Base-by-base conservation (phyloP, 2,329 filamentous ascomycete genomes). In the Chaetothyriales sp. region DNA sequence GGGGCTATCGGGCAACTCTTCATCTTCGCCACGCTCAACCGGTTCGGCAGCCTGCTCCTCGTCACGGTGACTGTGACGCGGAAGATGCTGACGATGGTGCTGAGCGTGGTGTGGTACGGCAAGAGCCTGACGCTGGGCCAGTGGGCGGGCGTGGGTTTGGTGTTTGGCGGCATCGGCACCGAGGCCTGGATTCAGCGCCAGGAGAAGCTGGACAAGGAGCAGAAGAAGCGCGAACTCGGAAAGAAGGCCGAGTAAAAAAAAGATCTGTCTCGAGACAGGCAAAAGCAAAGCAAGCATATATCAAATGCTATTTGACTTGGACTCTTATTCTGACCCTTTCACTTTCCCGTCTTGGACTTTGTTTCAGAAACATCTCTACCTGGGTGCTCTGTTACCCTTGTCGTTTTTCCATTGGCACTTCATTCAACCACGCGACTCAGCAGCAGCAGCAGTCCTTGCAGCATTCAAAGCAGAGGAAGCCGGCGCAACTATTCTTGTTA, bases 11-110 rank as follows among this genome's bases (percentile, higher is more conserved):
- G 92, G 2, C 92, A 98, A 69, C 82, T 98, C 10, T 98, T 98
- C 64, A 97, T 98, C 60, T 95, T 95, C 75, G 89, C 94, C 70
- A 97, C 92, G 0, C 78, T 98, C 5, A 85, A 89, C 13, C 87
- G 86, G 48, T 98, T 97, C 71, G 92, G 86, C 8, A 92, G 85
- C 8, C 78, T 98, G 47, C 77, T 97, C 49, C 80, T 98, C 48
- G 90, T 97, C 44, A 97, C 92, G 4, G 89, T 98, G 2, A 98
- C 89, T 1, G 92, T 98, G 46, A 98, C 92, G 46, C 79, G 92
- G 64, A 98, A 98, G 74, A 98, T 98, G 92, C 79, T 97, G 67
- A 97, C 90, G 60, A 98, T 98, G 92, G 87, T 97, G 54, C 76
- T 97, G 49, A 95, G 88, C 50, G 92, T 98, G 25, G 74, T 97